Conservation (phyloP, 1,139 yeast species). For the Saccharomyces uvarum region DNA sequence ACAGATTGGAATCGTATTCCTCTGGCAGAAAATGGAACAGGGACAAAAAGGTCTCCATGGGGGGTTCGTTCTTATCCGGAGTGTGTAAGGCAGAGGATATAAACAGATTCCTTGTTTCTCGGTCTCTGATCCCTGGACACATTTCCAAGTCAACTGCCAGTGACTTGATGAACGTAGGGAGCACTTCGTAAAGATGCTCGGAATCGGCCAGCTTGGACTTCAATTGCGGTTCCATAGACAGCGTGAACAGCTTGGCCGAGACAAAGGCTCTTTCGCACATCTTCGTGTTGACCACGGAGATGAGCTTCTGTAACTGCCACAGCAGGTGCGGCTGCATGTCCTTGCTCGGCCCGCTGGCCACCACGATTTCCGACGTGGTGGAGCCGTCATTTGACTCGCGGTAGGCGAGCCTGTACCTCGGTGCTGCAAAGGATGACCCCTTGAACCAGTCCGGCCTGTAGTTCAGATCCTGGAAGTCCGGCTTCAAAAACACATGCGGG, state of each 20-base stretch:
- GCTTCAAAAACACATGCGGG: constrained; percentile 17
- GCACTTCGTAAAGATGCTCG: constrained; percentile 24
- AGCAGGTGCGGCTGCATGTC: constrained; percentile 19
- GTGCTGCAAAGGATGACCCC: constrained; percentile 4
- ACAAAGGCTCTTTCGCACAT: constrained; percentile 22
- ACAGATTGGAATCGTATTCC: constrained; percentile 27
- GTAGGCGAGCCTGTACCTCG: not conserved
- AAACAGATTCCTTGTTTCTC: constrained; percentile 14
- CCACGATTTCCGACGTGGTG: constrained; percentile 4
- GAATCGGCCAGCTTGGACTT: constrained; percentile 14
- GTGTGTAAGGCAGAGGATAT: constrained; percentile 26
- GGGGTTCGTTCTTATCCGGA: constrained; percentile 10
- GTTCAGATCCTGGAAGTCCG: constrained; percentile 21
- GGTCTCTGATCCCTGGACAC: constrained; percentile 12
- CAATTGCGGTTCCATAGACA: constrained; percentile 17
- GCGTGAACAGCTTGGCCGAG: constrained; percentile 17
- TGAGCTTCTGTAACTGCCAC: constrained; percentile 25
- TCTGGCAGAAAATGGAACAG: constrained; percentile 30
- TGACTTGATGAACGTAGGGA: constrained; percentile 26
- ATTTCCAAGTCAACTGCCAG: constrained; percentile 19
- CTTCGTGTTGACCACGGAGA: constrained; percentile 17
- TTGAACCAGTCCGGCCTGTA: constrained; percentile 23
- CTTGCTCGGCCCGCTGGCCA: constrained; percentile 6
- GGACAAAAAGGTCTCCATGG: constrained; percentile 21
- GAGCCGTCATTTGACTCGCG: not conserved